Base-by-base conservation (phyloP, 2,329 filamentous ascomycete genomes). In the Aspergillus brasiliensis region DNA sequence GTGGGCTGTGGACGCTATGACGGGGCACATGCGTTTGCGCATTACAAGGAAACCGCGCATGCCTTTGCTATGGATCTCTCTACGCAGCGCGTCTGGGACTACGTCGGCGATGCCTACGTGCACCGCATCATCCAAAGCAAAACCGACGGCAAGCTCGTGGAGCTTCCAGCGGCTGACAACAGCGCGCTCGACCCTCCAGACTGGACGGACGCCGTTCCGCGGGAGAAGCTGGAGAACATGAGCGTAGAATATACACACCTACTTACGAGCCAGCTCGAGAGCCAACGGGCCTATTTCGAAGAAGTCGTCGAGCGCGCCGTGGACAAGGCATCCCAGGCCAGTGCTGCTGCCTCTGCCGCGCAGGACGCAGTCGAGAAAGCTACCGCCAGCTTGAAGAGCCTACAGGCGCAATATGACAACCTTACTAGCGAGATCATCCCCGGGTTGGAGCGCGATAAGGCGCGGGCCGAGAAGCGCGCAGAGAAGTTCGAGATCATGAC, bases 11-110 rank as follows among this genome's bases (percentile, higher is more conserved):
- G 95, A 1, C 87, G 95, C 28, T 99, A 99, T 74, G 96, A 97
- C 75, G 88, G 89, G 27, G 95, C 92, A 0, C 93, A 98, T 70
- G 93, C 94, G 34, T 97, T 96, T 74, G 89, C 91, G 11, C 93
- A 97, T 76, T 97, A 92, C 86, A 92, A 96, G 76, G 85, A 91
- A 57, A 96, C 91, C 3, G 87, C 88, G 3, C 95, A 99, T 75
- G 91, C 90, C 64, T 99, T 97, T 73, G 90, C 92, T 25, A 90
- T 99, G 74, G 95, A 99, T 73, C 86, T 98, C 38, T 88, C 90
- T 62, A 96, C 92, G 0, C 94, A 99, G 74, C 90, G 97, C 68
- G 93, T 99, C 1, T 99, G 95, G 95, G 95, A 99, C 76, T 99
- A 99, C 65, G 91, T 91, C 0, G 92, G 91, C 4, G 95, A 99